phyloP scores from a whole-genome alignment of 768 basidiomycete genomes.

The Pilatotrama ljubarskyi region DNA sequence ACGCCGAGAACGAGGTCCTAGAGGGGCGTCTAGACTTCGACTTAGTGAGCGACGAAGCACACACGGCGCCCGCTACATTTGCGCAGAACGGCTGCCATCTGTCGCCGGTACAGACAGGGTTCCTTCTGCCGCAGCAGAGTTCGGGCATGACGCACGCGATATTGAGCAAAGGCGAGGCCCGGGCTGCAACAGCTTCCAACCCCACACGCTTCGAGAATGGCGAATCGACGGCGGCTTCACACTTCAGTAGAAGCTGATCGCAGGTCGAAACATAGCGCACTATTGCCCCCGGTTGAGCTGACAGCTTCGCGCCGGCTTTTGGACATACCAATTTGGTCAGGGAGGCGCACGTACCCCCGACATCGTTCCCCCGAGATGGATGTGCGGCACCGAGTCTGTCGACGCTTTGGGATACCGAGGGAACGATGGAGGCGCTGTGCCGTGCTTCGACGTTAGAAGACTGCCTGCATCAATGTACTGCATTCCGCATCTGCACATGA shows the following conservation, averaged over 20 bases:
- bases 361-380: constrained; percentile 3
- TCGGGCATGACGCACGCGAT: not conserved
- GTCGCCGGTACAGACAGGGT: not conserved
- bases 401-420: constrained; percentile 5
- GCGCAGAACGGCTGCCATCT: not conserved
- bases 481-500: not conserved
- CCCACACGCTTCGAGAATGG: not conserved
- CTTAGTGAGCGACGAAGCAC: not conserved
- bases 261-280: not conserved
- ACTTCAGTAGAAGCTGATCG: constrained; percentile 2
- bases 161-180: no score
- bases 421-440: not conserved
- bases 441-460: not conserved
- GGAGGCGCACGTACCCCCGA: not conserved
- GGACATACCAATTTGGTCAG: not conserved
- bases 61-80: not conserved
- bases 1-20: not conserved
- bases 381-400: constrained; percentile 1
- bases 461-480: not conserved
- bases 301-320: constrained; percentile 10
- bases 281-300: not conserved
- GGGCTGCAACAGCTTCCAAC: not conserved
- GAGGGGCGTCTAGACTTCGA: not conserved
- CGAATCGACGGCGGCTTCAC: not conserved
- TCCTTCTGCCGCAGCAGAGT: not conserved